Conservation (phyloP, 768 basidiomycete species). For the Cubamyces sp. region DNA sequence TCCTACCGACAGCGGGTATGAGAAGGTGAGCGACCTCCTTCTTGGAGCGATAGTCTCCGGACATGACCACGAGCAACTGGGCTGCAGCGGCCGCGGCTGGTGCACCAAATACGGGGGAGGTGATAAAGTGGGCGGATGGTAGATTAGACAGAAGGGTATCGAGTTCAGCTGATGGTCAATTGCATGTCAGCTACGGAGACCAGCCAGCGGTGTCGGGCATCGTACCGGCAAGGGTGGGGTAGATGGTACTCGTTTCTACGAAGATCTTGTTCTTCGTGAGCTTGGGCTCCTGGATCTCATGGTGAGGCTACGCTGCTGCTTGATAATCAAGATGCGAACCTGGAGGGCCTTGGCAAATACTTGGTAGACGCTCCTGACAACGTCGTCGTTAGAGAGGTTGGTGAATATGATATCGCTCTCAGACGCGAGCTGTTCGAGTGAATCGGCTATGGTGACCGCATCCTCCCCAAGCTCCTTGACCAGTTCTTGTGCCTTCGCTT, state of each 20-base stretch:
- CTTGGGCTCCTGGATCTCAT: constrained; percentile 35
- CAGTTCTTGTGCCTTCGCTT: constrained; percentile 61
- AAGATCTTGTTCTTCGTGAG: constrained; percentile 69
- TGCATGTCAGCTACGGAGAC: too few species aligned
- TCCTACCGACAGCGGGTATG: constrained; percentile 77
- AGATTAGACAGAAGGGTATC: constrained; percentile 65
- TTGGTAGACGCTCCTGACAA: constrained; percentile 64
- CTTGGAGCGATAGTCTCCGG: constrained; percentile 82
- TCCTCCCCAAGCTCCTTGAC: constrained; percentile 56
- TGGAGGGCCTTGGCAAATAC: constrained; percentile 61
- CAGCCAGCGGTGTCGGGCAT: constrained; percentile 36
- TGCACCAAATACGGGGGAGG: constrained; percentile 78
- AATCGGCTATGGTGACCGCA: constrained; percentile 57
- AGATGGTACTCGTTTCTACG: constrained; percentile 83
- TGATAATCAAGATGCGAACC: constrained; percentile 39
- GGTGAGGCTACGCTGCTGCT: constrained; percentile 1
- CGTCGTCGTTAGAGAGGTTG: constrained; percentile 72
- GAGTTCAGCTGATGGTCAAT: constrained; percentile 55
- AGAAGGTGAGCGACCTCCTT: constrained; percentile 78
- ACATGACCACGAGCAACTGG: constrained; percentile 74
- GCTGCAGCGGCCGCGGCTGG: constrained; percentile 68
- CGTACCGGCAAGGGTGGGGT: constrained; percentile 32
- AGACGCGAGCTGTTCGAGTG: constrained; percentile 59
- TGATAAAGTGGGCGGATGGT: constrained; percentile 65
- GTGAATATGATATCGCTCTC: constrained; percentile 80